phyloP scores from a whole-genome alignment of 129 eudicot genomes.

The Dittrichia graveolens region DNA sequence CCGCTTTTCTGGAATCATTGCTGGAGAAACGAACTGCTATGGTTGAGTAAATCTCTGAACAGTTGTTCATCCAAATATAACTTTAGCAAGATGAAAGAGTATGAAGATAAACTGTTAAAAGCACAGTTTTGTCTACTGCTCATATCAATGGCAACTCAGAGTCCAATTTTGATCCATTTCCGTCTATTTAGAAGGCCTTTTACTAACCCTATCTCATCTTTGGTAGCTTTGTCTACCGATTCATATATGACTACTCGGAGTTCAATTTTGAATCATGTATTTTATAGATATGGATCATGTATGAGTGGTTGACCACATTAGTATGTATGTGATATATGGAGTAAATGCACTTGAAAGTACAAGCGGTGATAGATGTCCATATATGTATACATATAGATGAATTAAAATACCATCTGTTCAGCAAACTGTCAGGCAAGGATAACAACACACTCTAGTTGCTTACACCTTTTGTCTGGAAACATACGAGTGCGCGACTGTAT shows the following conservation, averaged over 20 bases:
- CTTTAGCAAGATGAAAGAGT: conserved; percentile 1
- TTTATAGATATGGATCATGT: conserved; percentile 15
- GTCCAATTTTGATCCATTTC: not conserved
- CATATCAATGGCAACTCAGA: not conserved
- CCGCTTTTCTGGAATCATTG: conserved; percentile 70
- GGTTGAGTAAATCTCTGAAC: conserved; percentile 37
- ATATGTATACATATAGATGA: too few species aligned
- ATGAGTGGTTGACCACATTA: conserved; percentile 1
- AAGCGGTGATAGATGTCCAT: too few species aligned
- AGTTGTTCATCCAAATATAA: not conserved
- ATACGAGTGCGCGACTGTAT: too few species aligned
- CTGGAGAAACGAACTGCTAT: conserved; percentile 57
- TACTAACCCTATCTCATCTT: too few species aligned
- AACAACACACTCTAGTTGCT: too few species aligned
- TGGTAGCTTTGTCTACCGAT: too few species aligned
- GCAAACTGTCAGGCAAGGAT: too few species aligned
- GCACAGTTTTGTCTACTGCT: not conserved
- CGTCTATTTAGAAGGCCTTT: not conserved
- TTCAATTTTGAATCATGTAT: conserved; percentile 15
- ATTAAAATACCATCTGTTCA: too few species aligned
- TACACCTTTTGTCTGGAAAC: too few species aligned
- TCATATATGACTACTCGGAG: conserved; percentile 5
- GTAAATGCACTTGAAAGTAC: not conserved
- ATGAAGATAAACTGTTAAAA: not conserved
- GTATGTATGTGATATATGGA: not conserved